Evolutionary conservation across 495 filamentous ascomycete genomes (phyloP).

Genomic region (Neurospora africana): DNA sequence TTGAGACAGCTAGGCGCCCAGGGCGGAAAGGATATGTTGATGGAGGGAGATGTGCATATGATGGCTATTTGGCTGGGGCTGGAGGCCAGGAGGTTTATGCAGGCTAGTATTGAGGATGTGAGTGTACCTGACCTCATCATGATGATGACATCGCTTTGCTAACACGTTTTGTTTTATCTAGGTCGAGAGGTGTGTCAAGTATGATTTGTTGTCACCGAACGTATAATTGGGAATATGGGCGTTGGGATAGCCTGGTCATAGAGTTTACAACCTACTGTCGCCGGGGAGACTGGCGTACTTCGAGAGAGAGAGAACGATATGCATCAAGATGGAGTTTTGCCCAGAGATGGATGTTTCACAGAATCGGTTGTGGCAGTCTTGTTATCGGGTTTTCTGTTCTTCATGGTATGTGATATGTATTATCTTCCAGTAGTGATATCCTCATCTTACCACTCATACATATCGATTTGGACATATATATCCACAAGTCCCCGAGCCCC

Average conservation of each 20-base stretch:
- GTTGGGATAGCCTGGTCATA: neutral
- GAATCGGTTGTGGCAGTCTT: neutral
- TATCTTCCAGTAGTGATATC: neutral
- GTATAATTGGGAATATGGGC: constrained; percentile 34
- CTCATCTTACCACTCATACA: neutral
- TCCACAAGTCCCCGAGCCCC: neutral
- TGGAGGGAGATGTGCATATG: constrained; percentile 79
- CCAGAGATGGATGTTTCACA: neutral
- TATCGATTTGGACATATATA: neutral
- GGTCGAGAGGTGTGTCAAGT: constrained; percentile 72
- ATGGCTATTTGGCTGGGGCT: constrained; percentile 88
- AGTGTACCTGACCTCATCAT: constrained; percentile 15
- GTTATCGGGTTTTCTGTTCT: neutral
- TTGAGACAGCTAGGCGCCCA: constrained; percentile 77
- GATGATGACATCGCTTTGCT: constrained; percentile 4
- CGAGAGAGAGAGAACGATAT: neutral
- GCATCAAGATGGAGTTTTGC: neutral
- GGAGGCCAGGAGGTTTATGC: constrained; percentile 77
- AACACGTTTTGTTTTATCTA: constrained; percentile 14
- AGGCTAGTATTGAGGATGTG: constrained; percentile 80
- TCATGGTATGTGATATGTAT: neutral
- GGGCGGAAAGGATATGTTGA: constrained; percentile 54
- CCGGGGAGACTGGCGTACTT: neutral
- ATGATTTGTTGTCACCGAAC: constrained; percentile 73
- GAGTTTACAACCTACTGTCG: neutral